A percentile compares a stretch with the other conserved stretches of the same genome.
Evolutionary conservation across 1,139 yeast genomes (phyloP).

Genomic region (Hyphopichia pseudoburtonii): DNA sequence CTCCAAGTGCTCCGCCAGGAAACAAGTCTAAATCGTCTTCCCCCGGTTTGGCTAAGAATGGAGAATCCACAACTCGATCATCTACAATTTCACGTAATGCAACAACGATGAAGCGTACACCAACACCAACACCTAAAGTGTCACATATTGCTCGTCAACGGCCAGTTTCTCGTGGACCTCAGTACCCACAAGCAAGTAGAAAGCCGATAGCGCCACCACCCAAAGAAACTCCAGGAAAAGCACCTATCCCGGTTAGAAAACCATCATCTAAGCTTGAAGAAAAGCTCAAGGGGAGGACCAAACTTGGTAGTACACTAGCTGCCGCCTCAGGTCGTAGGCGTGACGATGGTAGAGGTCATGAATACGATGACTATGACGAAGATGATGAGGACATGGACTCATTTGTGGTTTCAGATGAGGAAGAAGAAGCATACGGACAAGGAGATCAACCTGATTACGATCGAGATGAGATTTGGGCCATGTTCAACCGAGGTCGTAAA

Average conservation of each 20-base stretch:
- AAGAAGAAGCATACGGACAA: slow-evolving; percentile 26
- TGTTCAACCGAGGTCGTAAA: slow-evolving; percentile 68
- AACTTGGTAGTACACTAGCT: too few species aligned
- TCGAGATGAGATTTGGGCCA: slow-evolving; percentile 85
- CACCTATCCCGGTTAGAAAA: slow-evolving; percentile 27
- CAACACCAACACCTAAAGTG: not conserved
- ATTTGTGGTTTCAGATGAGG: slow-evolving; percentile 61
- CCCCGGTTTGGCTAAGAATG: not conserved
- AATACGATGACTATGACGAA: slow-evolving; percentile 16
- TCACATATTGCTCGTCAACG: not conserved
- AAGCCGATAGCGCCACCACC: not conserved
- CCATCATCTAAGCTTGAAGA: slow-evolving; percentile 27
- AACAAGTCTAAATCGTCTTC: not conserved
- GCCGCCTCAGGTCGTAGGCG: not conserved
- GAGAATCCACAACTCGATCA: not conserved
- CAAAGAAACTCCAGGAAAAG: slow-evolving; percentile 7
- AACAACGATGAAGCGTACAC: not conserved
- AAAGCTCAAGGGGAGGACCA: slow-evolving; percentile 20
- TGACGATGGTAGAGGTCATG: slow-evolving; percentile 3
- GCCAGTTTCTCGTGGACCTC: not conserved
- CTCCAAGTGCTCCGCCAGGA: slow-evolving; percentile 22
- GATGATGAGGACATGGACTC: slow-evolving; percentile 45
- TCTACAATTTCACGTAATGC: not conserved
- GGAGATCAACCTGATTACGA: slow-evolving; percentile 49
- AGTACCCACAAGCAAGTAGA: not conserved